phyloP scores from a whole-genome alignment of 1,139 yeast species.

The Kurtzmaniella quercitrusa region DNA sequence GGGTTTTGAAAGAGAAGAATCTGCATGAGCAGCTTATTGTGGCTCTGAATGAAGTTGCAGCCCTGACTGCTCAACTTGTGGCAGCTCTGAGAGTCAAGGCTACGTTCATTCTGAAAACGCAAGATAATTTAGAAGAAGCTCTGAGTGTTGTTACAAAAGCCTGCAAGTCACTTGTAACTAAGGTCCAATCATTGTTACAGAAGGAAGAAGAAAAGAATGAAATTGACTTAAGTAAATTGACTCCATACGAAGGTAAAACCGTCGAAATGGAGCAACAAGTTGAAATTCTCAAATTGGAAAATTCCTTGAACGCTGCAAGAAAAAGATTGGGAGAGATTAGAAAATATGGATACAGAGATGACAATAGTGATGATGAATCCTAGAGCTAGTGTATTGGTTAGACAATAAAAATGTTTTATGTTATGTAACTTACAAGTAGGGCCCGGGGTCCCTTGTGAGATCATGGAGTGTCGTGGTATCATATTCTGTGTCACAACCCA shows the following conservation, averaged over 20 bases:
- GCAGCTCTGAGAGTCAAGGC: constrained; percentile 92
- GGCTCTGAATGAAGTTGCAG: constrained; percentile 89
- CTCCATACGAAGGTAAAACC: constrained; percentile 81
- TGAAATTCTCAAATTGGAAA: constrained; percentile 79
- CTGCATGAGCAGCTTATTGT: constrained; percentile 84
- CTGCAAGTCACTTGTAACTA: constrained; percentile 65
- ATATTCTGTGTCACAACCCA: no score
- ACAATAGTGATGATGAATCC: constrained; percentile 46
- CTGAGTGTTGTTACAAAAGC: constrained; percentile 69
- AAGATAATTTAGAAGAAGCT: constrained; percentile 67
- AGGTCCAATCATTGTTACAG: constrained; percentile 60
- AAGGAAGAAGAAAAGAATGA: constrained; percentile 37
- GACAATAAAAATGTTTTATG: background rate
- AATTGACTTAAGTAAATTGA: constrained; percentile 63
- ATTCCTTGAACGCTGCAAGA: constrained; percentile 66
- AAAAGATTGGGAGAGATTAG: constrained; percentile 83
- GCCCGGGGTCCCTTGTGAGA: no score
- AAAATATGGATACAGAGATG: constrained; percentile 66
- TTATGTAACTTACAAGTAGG: no score
- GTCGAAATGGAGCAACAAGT: constrained; percentile 94
- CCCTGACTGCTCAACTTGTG: constrained; percentile 88
- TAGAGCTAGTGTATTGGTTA: background rate
- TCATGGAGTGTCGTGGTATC: no score
- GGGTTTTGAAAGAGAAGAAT: constrained; percentile 60
- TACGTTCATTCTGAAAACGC: constrained; percentile 70